Evolutionary conservation across 148 eudicot genomes (phyloP).

Genomic region (Simmondsia chinensis): DNA sequence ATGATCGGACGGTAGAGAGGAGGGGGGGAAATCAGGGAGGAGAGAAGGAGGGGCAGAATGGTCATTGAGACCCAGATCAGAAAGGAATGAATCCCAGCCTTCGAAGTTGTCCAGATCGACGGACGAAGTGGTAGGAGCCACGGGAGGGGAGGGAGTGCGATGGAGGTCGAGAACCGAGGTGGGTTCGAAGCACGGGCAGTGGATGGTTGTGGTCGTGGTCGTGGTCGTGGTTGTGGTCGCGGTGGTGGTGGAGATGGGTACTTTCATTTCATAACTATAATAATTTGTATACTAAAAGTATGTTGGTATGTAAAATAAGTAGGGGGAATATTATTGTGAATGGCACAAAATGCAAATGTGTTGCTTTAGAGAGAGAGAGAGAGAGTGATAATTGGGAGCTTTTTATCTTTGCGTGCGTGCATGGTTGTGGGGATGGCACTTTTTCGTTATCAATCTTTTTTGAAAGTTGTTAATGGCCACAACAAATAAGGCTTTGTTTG

Average conservation of each 20-base stretch:
- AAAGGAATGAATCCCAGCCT: constrained; percentile 79
- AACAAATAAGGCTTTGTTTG: no score
- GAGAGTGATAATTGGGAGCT: constrained; percentile 26
- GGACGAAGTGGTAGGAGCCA: constrained; percentile 7
- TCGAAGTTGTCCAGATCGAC: constrained; percentile 59
- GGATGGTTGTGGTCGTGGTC: constrained; percentile 3
- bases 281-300: no score
- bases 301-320: no score
- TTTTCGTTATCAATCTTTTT: no score
- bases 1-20: constrained; percentile 30
- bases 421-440: no score
- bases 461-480: no score
- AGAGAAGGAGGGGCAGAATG: constrained; percentile 32
- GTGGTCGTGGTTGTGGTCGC: background rate
- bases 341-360: background rate
- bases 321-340: no score
- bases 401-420: constrained; percentile 42
- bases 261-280: constrained; percentile 85
- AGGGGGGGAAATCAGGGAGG: constrained; percentile 38
- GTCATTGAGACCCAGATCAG: constrained; percentile 78
- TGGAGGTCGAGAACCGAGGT: constrained; percentile 80
- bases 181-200: constrained; percentile 51
- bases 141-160: constrained; percentile 49
- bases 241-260: constrained; percentile 25
- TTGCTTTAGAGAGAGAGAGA: background rate